phyloP scores from a whole-genome alignment of 2,329 filamentous ascomycete species.

The Claviceps fusiformis region DNA sequence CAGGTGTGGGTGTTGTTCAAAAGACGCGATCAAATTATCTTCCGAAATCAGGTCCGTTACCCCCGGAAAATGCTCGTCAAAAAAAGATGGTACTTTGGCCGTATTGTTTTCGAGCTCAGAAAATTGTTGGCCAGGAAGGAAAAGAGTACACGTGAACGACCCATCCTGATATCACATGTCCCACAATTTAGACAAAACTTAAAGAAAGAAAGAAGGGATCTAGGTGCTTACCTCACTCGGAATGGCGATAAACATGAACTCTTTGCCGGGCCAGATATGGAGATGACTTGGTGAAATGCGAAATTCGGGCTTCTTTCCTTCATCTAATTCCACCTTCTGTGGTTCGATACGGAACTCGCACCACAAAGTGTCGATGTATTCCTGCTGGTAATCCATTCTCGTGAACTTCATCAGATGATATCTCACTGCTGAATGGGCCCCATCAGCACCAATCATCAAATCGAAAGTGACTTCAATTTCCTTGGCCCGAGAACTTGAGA shows the following conservation, averaged over 20 bases:
- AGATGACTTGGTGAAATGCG: slow-evolving; percentile 82
- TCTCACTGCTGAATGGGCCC: slow-evolving; percentile 80
- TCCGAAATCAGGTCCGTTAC: slow-evolving; percentile 60
- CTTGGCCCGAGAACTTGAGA: slow-evolving; percentile 30
- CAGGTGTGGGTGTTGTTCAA: slow-evolving; percentile 71
- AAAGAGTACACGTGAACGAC: slow-evolving; percentile 89
- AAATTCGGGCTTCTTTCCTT: slow-evolving; percentile 38
- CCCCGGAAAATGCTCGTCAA: slow-evolving; percentile 74
- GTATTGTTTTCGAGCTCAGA: slow-evolving; percentile 50
- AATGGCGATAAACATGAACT: slow-evolving; percentile 98
- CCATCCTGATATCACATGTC: slow-evolving; percentile 46
- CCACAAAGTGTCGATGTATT: slow-evolving; percentile 95
- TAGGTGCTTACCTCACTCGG: slow-evolving; percentile 44
- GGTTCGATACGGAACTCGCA: slow-evolving; percentile 82
- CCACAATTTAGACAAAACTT: slow-evolving; percentile 5
- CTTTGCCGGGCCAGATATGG: slow-evolving; percentile 90
- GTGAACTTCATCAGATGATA: slow-evolving; percentile 95
- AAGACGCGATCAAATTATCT: slow-evolving; percentile 57
- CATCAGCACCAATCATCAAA: slow-evolving; percentile 86
- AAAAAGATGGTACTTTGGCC: slow-evolving; percentile 53
- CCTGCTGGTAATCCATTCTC: slow-evolving; percentile 80
- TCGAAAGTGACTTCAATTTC: slow-evolving; percentile 84
- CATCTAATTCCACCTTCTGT: slow-evolving; percentile 14
- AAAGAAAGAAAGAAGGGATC: not conserved
- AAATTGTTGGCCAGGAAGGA: slow-evolving; percentile 63